phyloP scores from a whole-genome alignment of 257 asterid species.

The Fraxinus quadrangulata region DNA sequence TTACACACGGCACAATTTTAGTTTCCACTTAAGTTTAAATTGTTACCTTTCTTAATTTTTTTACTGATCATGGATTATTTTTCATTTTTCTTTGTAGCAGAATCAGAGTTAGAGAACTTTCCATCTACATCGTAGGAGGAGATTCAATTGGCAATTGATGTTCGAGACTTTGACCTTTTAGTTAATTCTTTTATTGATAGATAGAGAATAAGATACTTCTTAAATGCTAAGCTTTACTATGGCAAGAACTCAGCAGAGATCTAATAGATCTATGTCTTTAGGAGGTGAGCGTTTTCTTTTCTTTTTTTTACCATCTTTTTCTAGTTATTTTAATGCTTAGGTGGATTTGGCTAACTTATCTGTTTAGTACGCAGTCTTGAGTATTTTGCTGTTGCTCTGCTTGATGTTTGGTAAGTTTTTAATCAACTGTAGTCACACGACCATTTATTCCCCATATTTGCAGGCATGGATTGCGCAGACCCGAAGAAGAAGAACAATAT shows the following conservation, averaged over 20 bases:
- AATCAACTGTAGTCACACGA: neutral
- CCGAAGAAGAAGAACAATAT: conserved; percentile 64
- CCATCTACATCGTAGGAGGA: conserved; percentile 19
- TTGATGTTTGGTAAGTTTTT: neutral
- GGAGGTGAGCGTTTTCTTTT: conserved; percentile 51
- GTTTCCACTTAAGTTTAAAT: conserved; percentile 12
- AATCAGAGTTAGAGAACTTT: conserved; percentile 33
- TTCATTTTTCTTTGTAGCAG: conserved; percentile 2
- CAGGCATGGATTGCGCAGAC: conserved; percentile 88
- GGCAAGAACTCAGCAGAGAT: conserved; percentile 64
- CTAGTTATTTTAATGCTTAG: neutral
- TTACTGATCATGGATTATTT: conserved; percentile 19
- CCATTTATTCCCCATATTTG: conserved; percentile 13
- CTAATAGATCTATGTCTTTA: conserved; percentile 57
- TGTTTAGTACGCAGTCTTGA: neutral
- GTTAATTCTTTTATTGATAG: conserved; percentile 17
- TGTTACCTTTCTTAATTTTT: conserved; percentile 17
- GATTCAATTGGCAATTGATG: conserved; percentile 36
- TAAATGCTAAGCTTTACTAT: conserved; percentile 61
- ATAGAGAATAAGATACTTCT: conserved; percentile 25
- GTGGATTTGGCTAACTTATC: neutral
- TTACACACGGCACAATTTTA: conserved; percentile 42
- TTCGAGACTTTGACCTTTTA: conserved; percentile 24
- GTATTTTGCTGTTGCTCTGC: neutral
- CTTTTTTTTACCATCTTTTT: neutral